Evolutionary conservation across 1,284 basidiomycete genomes (phyloP).

Genomic region (Ganoderma boninense): DNA sequence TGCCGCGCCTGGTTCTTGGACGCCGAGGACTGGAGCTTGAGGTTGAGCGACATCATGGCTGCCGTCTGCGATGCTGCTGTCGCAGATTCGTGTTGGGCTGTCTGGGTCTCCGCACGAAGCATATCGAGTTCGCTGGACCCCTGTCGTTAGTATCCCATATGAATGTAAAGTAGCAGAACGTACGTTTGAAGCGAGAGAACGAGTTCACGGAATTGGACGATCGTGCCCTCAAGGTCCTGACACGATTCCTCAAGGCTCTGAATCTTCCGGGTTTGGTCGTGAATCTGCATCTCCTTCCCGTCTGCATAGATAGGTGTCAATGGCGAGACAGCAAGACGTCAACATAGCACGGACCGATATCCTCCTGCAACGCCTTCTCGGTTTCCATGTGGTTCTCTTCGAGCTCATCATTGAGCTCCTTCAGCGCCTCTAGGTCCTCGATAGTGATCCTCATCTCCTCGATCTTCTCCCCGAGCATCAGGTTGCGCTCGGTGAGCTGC

Average conservation of each 20-base stretch:
- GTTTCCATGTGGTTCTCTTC: constrained; percentile 97
- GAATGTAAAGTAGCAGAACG: no score
- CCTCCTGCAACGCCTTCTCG: constrained; percentile 91
- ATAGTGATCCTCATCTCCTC: constrained; percentile 96
- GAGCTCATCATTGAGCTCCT: constrained; percentile 96
- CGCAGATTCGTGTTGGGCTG: constrained; percentile 83
- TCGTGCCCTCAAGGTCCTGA: constrained; percentile 87
- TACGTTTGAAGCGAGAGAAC: constrained; percentile 86
- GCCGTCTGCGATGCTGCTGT: constrained; percentile 79
- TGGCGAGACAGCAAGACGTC: not conserved
- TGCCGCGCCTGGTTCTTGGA: constrained; percentile 89
- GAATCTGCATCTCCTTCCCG: constrained; percentile 72
- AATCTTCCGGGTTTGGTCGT: constrained; percentile 72
- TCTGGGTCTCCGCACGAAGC: constrained; percentile 85
- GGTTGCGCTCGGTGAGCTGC: constrained; percentile 93
- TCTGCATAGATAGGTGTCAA: constrained; percentile 53
- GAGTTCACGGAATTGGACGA: constrained; percentile 90
- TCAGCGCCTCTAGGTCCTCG: constrained; percentile 95
- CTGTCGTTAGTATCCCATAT: no score
- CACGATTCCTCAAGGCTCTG: constrained; percentile 79
- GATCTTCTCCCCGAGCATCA: constrained; percentile 94
- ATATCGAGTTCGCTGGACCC: constrained; percentile 90
- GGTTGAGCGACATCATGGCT: constrained; percentile 89
- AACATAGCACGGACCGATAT: constrained; percentile 68
- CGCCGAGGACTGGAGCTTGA: constrained; percentile 90